Conservation (phyloP, 257 asterid species). For the Orobanche coerulescens region DNA sequence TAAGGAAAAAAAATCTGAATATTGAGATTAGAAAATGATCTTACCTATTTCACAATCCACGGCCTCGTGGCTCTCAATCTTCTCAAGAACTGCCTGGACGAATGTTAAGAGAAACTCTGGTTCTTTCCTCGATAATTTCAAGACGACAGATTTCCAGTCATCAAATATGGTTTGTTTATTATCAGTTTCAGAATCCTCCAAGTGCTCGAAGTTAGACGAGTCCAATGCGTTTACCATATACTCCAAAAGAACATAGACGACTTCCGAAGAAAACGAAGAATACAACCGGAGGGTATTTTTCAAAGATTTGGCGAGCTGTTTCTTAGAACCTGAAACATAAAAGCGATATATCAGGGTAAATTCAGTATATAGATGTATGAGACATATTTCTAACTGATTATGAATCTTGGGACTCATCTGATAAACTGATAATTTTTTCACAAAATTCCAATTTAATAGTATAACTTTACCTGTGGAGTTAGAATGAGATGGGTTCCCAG, state of each 20-base stretch:
- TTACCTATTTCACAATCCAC: slow-evolving; percentile 40
- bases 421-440: background rate
- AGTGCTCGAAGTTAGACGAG: slow-evolving; percentile 28
- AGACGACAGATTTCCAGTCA: slow-evolving; percentile 65
- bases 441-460: background rate
- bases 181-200: slow-evolving; percentile 26
- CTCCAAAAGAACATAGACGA: slow-evolving; percentile 57
- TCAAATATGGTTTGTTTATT: slow-evolving; percentile 31
- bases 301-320: slow-evolving; percentile 48
- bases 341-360: background rate
- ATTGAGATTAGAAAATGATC: background rate
- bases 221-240: slow-evolving; percentile 55
- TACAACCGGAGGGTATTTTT: slow-evolving; percentile 56
- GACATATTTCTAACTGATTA: background rate
- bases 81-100: slow-evolving; percentile 54
- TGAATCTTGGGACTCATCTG: background rate
- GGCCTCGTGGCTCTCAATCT: slow-evolving; percentile 42
- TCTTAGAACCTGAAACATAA: slow-evolving; percentile 49
- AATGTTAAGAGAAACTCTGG: slow-evolving; percentile 59
- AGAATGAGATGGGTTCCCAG: slow-evolving; percentile 38
- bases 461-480: slow-evolving; percentile 35
- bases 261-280: slow-evolving; percentile 66
- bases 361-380: background rate
- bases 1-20: background rate
- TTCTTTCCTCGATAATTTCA: slow-evolving; percentile 58